Percentiles rank a stretch among this genome's conserved stretches.
Evolutionary conservation across 768 basidiomycete genomes (phyloP).

Genomic region (Wakefieldia striispora): DNA sequence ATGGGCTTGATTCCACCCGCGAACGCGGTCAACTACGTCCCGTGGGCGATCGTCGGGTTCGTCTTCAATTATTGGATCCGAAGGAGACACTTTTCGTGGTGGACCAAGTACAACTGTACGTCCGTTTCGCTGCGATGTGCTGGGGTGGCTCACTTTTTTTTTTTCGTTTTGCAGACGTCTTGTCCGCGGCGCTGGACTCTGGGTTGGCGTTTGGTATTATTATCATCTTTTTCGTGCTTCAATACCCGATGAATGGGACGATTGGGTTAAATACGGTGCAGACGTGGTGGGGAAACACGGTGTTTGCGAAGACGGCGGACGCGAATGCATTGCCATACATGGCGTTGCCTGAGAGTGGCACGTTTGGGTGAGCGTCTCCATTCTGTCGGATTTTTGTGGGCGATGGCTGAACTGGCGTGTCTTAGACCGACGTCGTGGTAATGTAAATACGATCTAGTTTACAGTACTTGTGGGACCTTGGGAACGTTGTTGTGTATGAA

Average conservation of each 20-base stretch:
- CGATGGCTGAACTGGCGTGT: no score
- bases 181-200: slow-evolving; percentile 72
- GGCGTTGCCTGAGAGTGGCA: slow-evolving; percentile 11
- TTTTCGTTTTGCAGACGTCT: slow-evolving; percentile 41
- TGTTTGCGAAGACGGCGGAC: slow-evolving; percentile 31
- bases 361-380: slow-evolving; percentile 28
- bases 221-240: slow-evolving; percentile 59
- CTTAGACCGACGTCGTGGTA: no score
- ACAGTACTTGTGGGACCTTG: no score
- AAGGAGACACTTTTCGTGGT: slow-evolving; percentile 62
- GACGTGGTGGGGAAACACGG: slow-evolving; percentile 59
- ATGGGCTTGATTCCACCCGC: slow-evolving; percentile 64
- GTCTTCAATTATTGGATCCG: slow-evolving; percentile 64
- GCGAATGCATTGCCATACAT: slow-evolving; percentile 9
- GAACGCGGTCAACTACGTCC: slow-evolving; percentile 61
- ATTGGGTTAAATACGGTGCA: slow-evolving; percentile 55
- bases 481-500: no score
- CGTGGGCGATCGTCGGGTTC: slow-evolving; percentile 65
- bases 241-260: slow-evolving; percentile 59
- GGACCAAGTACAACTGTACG: slow-evolving; percentile 53
- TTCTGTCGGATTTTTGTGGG: no score
- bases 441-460: no score
- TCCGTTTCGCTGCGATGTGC: neutral
- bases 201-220: slow-evolving; percentile 60
- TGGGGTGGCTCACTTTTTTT: neutral